Evolutionary conservation across 164 flowering plant species (phyloP), one percentile per base, ranked within the genome.

Genomic region (Paratinospora sagittata): DNA sequence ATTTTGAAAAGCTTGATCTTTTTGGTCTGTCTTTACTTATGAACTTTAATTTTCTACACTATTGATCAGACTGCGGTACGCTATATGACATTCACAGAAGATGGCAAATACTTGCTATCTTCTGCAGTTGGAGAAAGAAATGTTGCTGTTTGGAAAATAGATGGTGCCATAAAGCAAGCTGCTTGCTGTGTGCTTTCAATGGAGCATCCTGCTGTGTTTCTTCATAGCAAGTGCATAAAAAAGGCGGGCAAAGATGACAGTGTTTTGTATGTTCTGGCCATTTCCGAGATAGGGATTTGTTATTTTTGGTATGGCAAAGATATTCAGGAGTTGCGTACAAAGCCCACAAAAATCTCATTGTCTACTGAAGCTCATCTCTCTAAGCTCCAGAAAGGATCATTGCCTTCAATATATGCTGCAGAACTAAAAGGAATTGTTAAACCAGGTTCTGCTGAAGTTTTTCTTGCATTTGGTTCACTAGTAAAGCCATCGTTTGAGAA

Each of bases 151-250:
- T 95, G 99, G 99, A 83, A 78, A 71, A 70, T 85, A 69, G 91
- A 82, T 81, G 90, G 89, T 60, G 69, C 76, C 75, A 92, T 87
- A 80, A 87, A 82, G 69, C 79, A 86, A 75, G 83, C 93, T 45
- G 88, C 96, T 30, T 80, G 84, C 70, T 84, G 90, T 77, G 84
- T 84, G 61, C 96, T 95, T 78, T 84, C 93, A 33, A 89, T 95
- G 97, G 99, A 95, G 74, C 93, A 91, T 68, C 97, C 99, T 73
- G 88, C 99, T 72, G 85, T 92, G 55, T 88, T 77, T 71, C 61
- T 95, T 36, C 97, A 95, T 72, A 74, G 87, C 73, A 82, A 78
- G 75, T 75, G 77, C 72, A 66, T 55, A 61, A 68, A 63, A 0
- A 74, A 71, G 49, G 81, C 69, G 27, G 76, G 37, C 27, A 74